Conservation (phyloP, 345 rosid genomes). For the Lumnitzera racemosa region DNA sequence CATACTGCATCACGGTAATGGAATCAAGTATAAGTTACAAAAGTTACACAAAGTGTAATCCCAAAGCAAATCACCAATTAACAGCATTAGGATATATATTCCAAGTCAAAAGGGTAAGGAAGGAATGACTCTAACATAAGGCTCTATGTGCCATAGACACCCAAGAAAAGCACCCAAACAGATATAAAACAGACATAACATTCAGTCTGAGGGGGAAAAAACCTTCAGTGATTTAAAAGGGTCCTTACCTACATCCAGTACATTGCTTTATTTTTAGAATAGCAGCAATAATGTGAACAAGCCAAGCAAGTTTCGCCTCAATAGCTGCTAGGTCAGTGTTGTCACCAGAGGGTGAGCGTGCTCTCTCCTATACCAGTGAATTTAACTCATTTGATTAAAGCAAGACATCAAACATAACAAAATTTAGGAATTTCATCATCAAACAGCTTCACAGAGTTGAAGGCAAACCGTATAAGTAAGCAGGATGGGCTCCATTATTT, state of each 20-base stretch:
- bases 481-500: slow-evolving; percentile 85
- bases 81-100: neutral
- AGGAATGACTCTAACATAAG: neutral
- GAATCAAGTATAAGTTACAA: neutral
- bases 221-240: neutral
- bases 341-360: slow-evolving; percentile 51
- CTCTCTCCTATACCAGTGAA: slow-evolving; percentile 61
- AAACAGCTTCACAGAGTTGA: slow-evolving; percentile 3
- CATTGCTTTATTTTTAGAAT: slow-evolving; percentile 84
- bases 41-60: neutral
- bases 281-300: slow-evolving; percentile 93
- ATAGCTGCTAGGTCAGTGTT: slow-evolving; percentile 63
- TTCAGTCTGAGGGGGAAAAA: neutral
- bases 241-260: slow-evolving; percentile 73
- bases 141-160: no score
- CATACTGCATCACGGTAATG: slow-evolving; percentile 42
- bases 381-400: slow-evolving; percentile 10
- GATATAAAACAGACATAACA: neutral
- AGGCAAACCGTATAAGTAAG: slow-evolving; percentile 78
- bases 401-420: neutral
- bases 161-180: no score
- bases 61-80: no score
- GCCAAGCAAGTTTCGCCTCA: slow-evolving; percentile 97
- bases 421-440: slow-evolving; percentile 7
- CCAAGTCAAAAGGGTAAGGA: neutral